A percentile compares a stretch with the other conserved stretches of the same genome.
Conservation (phyloP, 163 green algal species). For the Prototheca wickerhamii region DNA sequence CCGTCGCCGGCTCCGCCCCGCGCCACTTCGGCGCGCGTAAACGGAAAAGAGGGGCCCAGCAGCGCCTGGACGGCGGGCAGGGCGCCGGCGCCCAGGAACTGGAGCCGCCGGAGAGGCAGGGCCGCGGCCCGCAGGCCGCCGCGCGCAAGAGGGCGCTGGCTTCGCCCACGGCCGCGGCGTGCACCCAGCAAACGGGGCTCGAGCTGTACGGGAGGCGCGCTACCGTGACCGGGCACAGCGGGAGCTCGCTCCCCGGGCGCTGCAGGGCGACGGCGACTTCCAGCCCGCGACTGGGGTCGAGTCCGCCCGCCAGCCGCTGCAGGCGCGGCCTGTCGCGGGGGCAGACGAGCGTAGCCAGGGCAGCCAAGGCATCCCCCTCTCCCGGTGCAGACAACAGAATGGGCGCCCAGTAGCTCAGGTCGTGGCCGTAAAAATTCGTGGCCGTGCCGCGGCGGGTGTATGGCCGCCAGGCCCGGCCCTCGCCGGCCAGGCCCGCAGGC, state of each 20-base stretch:
- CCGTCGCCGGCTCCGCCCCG: background rate
- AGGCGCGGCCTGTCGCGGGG: no score
- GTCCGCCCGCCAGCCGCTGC: no score
- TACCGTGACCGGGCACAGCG: background rate
- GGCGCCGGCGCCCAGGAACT: slow-evolving; percentile 29
- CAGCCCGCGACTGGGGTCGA: no score
- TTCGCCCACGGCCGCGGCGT: background rate
- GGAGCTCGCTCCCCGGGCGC: background rate
- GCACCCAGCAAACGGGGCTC: background rate
- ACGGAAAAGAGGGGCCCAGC: slow-evolving; percentile 1
- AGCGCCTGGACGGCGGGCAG: slow-evolving; percentile 24
- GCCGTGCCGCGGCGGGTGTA: no score
- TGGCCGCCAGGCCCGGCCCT: background rate
- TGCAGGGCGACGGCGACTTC: background rate
- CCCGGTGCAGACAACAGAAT: background rate
- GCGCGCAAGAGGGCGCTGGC: background rate
- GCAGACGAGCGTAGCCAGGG: background rate
- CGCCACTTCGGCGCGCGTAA: background rate
- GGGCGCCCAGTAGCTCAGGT: background rate
- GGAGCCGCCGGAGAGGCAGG: slow-evolving; percentile 3
- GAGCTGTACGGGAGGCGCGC: background rate
- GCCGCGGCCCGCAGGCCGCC: background rate
- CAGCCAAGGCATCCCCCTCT: background rate
- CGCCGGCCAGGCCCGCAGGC: background rate
- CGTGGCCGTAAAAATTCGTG: background rate